A percentile compares a stretch with the other conserved stretches of the same genome.
Evolutionary conservation across 1,284 basidiomycete genomes (phyloP).

Genomic region (Blastosporella zonata): DNA sequence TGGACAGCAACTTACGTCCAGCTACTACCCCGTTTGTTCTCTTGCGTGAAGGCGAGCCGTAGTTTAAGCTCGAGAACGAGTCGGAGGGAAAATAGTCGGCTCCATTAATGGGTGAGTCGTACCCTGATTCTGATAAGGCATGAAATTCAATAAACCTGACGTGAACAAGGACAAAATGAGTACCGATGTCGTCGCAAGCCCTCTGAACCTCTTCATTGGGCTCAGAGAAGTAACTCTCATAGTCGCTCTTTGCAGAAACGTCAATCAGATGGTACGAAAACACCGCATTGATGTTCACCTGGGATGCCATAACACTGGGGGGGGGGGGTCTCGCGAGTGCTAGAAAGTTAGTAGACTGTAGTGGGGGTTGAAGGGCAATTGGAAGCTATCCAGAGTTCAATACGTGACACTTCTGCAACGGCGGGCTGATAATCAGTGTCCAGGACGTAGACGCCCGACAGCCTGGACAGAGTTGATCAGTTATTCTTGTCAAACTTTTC

Average conservation of each 20-base stretch:
- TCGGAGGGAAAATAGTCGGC: background rate
- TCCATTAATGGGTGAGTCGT: slow-evolving; percentile 9
- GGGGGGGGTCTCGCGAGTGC: background rate
- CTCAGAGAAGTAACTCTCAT: slow-evolving; percentile 5
- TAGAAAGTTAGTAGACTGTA: background rate
- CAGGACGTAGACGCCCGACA: background rate
- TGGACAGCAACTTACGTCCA: background rate
- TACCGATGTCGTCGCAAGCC: slow-evolving; percentile 11
- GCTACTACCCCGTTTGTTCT: background rate
- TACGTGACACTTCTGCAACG: background rate
- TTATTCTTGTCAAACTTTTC: no score
- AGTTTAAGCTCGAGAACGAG: slow-evolving; percentile 1
- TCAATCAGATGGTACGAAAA: background rate
- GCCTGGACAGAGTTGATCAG: background rate
- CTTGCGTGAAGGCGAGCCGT: background rate
- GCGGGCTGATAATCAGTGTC: background rate
- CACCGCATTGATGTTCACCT: background rate
- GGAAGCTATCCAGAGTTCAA: background rate
- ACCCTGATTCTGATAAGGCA: slow-evolving; percentile 4
- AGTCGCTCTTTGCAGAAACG: slow-evolving; percentile 5
- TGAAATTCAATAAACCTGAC: background rate
- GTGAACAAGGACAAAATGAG: background rate
- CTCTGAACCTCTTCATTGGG: slow-evolving; percentile 1
- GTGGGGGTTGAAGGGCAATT: background rate
- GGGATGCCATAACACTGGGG: background rate